These are phyloP conservation scores for Gonapodya sp. DNA, from an alignment of 192 early-diverging fungal genomes.

Conservation along the genomic window DNA sequence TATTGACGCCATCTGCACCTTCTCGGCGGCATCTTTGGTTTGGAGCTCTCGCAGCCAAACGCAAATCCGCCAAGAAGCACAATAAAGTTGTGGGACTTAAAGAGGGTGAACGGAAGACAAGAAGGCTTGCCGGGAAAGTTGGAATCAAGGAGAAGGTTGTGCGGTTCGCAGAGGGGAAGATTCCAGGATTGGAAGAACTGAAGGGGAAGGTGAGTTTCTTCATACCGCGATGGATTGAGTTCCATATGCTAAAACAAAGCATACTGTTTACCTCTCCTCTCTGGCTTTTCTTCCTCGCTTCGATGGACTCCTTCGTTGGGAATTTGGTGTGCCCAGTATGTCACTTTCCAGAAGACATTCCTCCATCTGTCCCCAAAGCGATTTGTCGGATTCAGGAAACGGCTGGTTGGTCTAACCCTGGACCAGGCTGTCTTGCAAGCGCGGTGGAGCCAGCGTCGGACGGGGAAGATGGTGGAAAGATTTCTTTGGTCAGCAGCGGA, in stretches of 20 bases:
- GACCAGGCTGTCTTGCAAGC: conserved; percentile 1
- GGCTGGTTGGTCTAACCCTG: not conserved
- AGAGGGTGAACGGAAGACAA: not conserved
- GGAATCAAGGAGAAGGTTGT: not conserved
- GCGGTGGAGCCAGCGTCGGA: not conserved
- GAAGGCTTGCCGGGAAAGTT: not conserved
- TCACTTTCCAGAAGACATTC: not conserved
- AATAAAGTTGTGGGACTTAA: not conserved
- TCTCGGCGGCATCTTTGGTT: not conserved
- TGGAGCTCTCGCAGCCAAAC: not conserved
- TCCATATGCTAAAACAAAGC: not conserved
- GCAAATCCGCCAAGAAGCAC: not conserved
- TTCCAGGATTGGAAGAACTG: not conserved
- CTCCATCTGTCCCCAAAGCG: not conserved
- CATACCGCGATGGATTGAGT: not conserved
- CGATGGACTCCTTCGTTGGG: not conserved
- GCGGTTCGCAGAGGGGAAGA: not conserved
- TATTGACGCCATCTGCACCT: too few species aligned
- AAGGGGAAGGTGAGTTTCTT: not conserved
- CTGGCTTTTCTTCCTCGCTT: not conserved
- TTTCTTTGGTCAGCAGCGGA: not conserved
- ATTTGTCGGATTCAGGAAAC: not conserved
- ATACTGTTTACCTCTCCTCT: not conserved
- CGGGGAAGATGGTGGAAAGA: not conserved
- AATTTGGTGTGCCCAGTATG: not conserved